Base-by-base conservation (phyloP, 805 yeast species). In the Cyberlindnera euphorbiiphila region DNA sequence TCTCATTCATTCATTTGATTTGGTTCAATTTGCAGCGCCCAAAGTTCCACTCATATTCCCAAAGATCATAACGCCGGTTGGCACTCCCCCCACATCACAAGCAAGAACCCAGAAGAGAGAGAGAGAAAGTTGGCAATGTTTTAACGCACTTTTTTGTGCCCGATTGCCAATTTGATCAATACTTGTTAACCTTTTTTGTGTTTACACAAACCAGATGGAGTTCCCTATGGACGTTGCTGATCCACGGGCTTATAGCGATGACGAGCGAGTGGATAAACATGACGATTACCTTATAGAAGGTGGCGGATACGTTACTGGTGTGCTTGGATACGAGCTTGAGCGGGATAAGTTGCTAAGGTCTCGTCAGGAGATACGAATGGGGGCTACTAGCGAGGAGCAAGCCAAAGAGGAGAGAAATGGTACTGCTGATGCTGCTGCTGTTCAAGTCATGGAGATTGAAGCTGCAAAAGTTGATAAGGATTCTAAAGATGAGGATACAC, bases 401-500 rank as follows among this genome's bases (percentile, higher is more conserved):
- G 16, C 10, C 8, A n/a, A 5, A 24, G 29, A 34, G 28, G 16
- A 34, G 29, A 31, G 29, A n/a, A n/a, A n/a, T n/a, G n/a, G n/a
- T n/a, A n/a, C n/a, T n/a, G n/a, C n/a, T n/a, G n/a, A n/a, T n/a
- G n/a, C n/a, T n/a, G n/a, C n/a, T n/a, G n/a, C n/a, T n/a, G 18
- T 35, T 13, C 32, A 25, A 25, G 9, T 25, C 5, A 33, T 37
- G 13, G 40, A 35, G 31, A 22, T 36, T 17, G 58, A 55, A 28
- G 56, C 53, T 25, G 47, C 40, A 4, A 29, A 41, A 31, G 29
- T 10, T 23, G 54, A 47, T 25, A 45, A 45, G 5, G 49, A 14
- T 14, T n/a, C n/a, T n/a, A n/a, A 47, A 9, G 58, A 51, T n/a
- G 42, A 58, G 24, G 55, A 58, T 15, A 45, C 58, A 13, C 74